Conservation (phyloP, 2,329 filamentous ascomycete genomes). For the Botryosphaeria agaves region DNA sequence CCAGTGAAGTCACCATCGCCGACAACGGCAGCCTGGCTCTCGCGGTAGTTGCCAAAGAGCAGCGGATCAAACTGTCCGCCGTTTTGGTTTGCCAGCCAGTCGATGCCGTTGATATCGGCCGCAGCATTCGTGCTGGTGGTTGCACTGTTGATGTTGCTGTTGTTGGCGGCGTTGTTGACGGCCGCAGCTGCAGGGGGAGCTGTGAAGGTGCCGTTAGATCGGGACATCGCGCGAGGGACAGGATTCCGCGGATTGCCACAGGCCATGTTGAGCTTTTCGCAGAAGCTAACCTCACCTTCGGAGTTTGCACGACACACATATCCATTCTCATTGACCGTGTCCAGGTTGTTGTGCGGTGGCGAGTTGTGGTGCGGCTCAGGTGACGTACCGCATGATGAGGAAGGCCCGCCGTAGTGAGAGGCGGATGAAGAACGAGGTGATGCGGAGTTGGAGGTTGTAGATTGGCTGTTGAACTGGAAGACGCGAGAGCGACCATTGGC, state of each 20-base stretch:
- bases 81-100: constrained; percentile 66
- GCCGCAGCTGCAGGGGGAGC: constrained; percentile 5
- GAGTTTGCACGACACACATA: constrained; percentile 29
- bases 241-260: constrained; percentile 36
- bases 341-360: constrained; percentile 43
- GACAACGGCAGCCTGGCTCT: constrained; percentile 69
- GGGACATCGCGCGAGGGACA: constrained; percentile 29
- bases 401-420: constrained; percentile 30
- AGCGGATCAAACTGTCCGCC: constrained; percentile 79
- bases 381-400: constrained; percentile 54
- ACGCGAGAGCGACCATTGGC: constrained; percentile 25
- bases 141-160: constrained; percentile 15
- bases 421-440: constrained; percentile 34
- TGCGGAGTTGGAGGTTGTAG: constrained; percentile 26
- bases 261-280: constrained; percentile 38
- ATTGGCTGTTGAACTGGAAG: constrained; percentile 32
- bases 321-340: constrained; percentile 24
- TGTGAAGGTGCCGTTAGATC: constrained; percentile 21
- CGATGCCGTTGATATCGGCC: constrained; percentile 37
- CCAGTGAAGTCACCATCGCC: constrained; percentile 49
- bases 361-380: constrained; percentile 61
- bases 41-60: constrained; percentile 81
- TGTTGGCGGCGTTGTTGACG: too few relatives aligned
- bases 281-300: constrained; percentile 35
- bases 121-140: constrained; percentile 9